Evolutionary conservation across 169 alveolate species (phyloP).

Genomic region (Miamiensis avidus): DNA sequence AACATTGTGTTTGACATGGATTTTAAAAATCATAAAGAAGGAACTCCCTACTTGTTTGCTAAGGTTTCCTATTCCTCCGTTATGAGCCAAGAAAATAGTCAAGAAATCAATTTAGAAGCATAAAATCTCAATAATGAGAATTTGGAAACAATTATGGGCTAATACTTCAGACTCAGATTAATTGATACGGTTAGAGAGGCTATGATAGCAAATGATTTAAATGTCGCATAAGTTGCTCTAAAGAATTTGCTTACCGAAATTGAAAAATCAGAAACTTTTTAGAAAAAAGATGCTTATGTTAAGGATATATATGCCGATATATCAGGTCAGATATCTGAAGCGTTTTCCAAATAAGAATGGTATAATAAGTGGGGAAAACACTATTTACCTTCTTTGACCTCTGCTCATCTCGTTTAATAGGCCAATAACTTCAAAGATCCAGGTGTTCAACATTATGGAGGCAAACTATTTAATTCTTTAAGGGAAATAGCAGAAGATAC

Average conservation of each 20-base stretch:
- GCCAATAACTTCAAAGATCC: constrained; percentile 9
- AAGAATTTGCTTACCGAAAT: neutral
- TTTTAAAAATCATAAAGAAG: neutral
- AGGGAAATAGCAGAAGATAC: constrained; percentile 9
- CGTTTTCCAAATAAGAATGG: neutral
- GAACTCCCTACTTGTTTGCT: neutral
- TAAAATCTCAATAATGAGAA: neutral
- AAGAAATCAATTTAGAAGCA: no score
- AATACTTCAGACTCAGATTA: neutral
- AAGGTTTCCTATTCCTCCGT: neutral
- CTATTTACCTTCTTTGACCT: neutral
- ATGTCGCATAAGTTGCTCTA: neutral
- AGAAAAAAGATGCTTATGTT: neutral
- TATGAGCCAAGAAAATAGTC: no score
- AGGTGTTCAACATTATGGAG: constrained; percentile 9
- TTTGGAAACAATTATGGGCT: neutral
- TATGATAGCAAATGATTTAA: neutral
- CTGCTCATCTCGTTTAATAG: neutral
- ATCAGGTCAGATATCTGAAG: neutral
- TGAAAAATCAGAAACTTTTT: neutral
- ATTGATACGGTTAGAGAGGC: neutral
- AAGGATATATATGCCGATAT: neutral
- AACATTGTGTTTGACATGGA: neutral
- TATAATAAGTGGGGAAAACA: constrained; percentile 2
- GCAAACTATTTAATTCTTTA: neutral